Evolutionary conservation across 164 flowering plant species (phyloP).

Genomic region (Stephania japonica): DNA sequence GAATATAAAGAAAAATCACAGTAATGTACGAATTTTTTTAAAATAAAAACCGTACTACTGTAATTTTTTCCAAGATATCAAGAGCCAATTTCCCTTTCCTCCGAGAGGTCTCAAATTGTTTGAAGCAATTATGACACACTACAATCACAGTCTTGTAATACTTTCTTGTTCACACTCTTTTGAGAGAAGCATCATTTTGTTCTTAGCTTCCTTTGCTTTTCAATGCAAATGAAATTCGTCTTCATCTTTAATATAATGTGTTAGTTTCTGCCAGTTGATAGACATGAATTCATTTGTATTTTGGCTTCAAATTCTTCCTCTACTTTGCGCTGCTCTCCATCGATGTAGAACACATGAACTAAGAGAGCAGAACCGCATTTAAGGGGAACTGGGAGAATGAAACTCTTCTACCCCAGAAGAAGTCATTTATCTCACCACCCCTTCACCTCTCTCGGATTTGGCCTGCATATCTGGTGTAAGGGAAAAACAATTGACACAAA

Average conservation of each 20-base stretch:
- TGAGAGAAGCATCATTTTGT: constrained; percentile 45
- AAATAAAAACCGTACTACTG: no score
- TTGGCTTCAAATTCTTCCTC: constrained; percentile 24
- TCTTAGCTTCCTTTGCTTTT: constrained; percentile 56
- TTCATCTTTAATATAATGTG: constrained; percentile 24
- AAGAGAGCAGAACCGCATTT: constrained; percentile 17
- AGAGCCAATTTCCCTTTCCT: constrained; percentile 57
- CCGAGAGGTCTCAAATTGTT: constrained; percentile 38
- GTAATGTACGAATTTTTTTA: no score
- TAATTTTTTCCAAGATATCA: constrained; percentile 63
- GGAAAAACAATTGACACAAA: constrained; percentile 28
- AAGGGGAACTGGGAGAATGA: constrained; percentile 23
- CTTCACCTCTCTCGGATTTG: constrained; percentile 24
- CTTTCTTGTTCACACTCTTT: constrained; percentile 52
- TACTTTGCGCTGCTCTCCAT: constrained; percentile 77
- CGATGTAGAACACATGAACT: constrained; percentile 66
- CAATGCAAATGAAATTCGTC: constrained; percentile 38
- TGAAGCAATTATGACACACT: constrained; percentile 42
- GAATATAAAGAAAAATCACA: no score
- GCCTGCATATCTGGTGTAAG: constrained; percentile 47
- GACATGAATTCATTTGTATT: constrained; percentile 19
- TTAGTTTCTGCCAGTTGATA: constrained; percentile 17
- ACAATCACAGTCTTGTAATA: constrained; percentile 27
- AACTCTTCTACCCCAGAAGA: constrained; percentile 23
- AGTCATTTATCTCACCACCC: constrained; percentile 13